Base-by-base conservation (phyloP, 1,284 basidiomycete genomes). In the Wallemia ichthyophaga region DNA sequence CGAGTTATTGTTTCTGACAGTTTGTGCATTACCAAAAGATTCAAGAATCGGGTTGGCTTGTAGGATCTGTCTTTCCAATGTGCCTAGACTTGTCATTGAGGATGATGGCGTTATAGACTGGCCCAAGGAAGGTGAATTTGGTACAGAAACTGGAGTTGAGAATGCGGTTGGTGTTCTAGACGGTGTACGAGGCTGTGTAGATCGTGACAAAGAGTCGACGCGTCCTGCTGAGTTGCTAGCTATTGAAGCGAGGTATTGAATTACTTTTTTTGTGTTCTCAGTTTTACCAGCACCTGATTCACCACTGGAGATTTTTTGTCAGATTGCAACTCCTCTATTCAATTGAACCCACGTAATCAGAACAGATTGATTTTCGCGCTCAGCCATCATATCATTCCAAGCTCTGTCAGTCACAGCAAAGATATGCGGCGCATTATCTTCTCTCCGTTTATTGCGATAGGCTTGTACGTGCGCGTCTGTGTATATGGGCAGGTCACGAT, bases 271-370 rank as follows among this genome's bases (percentile, higher is more conserved):
- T 17, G 94, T 99, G 71, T 92, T 98, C 69, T 98, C 94, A 0
- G 94, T 99, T 75, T 98, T 99, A 56, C 94, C 94, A 1, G 94
- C 94, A 53, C 94, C 94, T 1, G 94, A 98, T 74, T 98, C 94
- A 60, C 94, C 94, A 2, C 87, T 92, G 65, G 15, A 56, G 13
- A 27, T 58, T 3, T 1, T 1, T 17, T 7, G 9, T 48, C 23
- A 24, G 27, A 48, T 25, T 26, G 25, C 27, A 27, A 27, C 23
- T 19, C 26, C 26, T 32, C 5, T 28, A 58, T 58, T 23, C n/a
- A n/a, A 26, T 2, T 21, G 23, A 26, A 76, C 85, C 48, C 70
- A 89, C 83, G 92, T 98, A 71, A 99, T 95, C 58, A 99, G 78
- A 62, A 99, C 88, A 67, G 87, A 92, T 71, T 99, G 94, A 65